These are phyloP conservation scores for Xylaria grammica DNA, from an alignment of 495 filamentous ascomycete genomes.

Conservation along the genomic window DNA sequence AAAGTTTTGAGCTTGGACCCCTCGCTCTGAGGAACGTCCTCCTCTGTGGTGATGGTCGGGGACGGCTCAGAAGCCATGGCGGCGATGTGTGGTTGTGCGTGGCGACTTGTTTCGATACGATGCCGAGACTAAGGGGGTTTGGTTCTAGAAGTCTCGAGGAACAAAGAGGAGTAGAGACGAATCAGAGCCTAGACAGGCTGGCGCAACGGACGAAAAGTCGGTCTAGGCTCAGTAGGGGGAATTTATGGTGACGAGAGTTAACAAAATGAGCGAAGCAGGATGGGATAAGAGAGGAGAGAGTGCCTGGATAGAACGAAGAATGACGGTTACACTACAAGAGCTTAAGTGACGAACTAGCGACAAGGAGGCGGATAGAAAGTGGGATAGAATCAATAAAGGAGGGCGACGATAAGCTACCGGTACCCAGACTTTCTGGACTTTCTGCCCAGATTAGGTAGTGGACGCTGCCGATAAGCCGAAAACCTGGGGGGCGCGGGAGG, in stretches of 20 bases:
- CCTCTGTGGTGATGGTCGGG: constrained; percentile 29
- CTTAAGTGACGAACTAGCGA: not conserved
- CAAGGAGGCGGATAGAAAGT: not conserved
- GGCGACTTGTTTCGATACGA: not conserved
- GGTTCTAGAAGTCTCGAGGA: not conserved
- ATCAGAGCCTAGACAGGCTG: not conserved
- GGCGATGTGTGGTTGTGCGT: constrained; percentile 5
- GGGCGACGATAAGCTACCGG: constrained; percentile 13
- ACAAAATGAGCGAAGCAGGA: too few species aligned
- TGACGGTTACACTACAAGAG: constrained; percentile 17
- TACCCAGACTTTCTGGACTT: too few species aligned
- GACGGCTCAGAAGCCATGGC: constrained; percentile 36
- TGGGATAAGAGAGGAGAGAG: not conserved
- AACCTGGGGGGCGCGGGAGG: too few species aligned
- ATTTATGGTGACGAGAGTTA: not conserved
- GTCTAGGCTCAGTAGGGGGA: not conserved
- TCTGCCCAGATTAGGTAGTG: too few species aligned
- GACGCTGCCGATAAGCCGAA: constrained; percentile 10
- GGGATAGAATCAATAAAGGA: constrained; percentile 7
- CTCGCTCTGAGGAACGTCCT: constrained; percentile 76
- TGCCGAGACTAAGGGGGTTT: not conserved
- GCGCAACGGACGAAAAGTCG: not conserved
- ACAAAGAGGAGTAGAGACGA: not conserved
- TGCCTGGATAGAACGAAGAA: not conserved
- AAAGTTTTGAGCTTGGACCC: constrained; percentile 84